Percentiles rank a stretch among this genome's conserved stretches.
Evolutionary conservation across 2,329 filamentous ascomycete genomes (phyloP).

Genomic region (Fusarium sp.): DNA sequence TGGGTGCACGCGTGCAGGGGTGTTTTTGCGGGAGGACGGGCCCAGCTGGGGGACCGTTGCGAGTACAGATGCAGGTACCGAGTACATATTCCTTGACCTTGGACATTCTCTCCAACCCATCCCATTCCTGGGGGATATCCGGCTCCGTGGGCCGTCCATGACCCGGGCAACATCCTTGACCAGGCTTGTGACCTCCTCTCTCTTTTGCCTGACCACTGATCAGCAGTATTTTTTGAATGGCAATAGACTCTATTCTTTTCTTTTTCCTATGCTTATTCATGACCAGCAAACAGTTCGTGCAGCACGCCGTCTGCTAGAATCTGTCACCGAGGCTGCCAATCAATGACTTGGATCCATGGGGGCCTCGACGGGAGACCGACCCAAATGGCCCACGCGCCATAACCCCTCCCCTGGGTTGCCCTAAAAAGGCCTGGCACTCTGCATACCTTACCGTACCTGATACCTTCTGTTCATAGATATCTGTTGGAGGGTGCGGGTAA

Average conservation of each 20-base stretch:
- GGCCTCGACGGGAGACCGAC: conserved; percentile 20
- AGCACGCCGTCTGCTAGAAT: conserved; percentile 15
- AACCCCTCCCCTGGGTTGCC: conserved; percentile 28
- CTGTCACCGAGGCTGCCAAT: conserved; percentile 24
- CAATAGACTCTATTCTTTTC: background rate
- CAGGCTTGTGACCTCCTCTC: background rate
- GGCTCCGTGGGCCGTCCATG: conserved; percentile 17
- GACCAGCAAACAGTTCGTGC: conserved; percentile 26
- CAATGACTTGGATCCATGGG: conserved; percentile 4
- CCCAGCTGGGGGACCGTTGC: conserved; percentile 25
- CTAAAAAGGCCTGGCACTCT: background rate
- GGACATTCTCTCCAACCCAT: background rate
- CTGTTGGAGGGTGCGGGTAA: background rate
- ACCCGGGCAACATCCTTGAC: conserved; percentile 13
- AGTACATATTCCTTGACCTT: conserved; percentile 9
- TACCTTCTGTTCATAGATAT: background rate
- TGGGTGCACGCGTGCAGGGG: conserved; percentile 2
- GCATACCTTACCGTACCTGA: conserved; percentile 9
- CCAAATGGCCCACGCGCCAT: conserved; percentile 11
- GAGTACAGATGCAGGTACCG: conserved; percentile 23
- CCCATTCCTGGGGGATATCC: conserved; percentile 1
- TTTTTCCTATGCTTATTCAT: background rate
- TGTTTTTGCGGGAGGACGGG: conserved; percentile 8
- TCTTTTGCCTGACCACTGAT: background rate
- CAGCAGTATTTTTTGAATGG: background rate